Evolutionary conservation across 192 early-diverging fungal species (phyloP).

Genomic region (Mortierella antarctica): DNA sequence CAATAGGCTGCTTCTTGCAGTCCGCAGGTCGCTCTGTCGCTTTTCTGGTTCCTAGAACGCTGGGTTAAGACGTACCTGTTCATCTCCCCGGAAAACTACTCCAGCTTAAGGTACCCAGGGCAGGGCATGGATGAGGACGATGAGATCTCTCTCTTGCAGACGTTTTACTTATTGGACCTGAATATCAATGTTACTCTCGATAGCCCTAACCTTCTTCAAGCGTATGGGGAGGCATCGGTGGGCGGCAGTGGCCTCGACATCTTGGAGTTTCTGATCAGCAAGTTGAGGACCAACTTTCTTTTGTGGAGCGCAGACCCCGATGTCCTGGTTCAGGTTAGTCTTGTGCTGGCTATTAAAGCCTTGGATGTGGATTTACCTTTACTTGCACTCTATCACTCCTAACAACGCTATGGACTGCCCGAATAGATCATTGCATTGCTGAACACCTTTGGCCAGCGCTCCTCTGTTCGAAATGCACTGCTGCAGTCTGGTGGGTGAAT

Average conservation of each 20-base stretch:
- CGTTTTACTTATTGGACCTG: background rate
- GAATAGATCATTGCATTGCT: conserved; percentile 56
- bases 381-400: too few relatives aligned
- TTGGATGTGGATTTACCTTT: background rate
- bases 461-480: conserved; percentile 56
- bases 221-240: conserved; percentile 63
- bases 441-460: conserved; percentile 56
- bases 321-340: conserved; percentile 66
- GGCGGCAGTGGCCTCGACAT: conserved; percentile 66
- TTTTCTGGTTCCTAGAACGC: conserved; percentile 80
- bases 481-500: conserved; percentile 58
- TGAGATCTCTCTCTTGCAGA: background rate
- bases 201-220: conserved; percentile 62
- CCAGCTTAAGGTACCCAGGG: conserved; percentile 58
- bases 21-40: conserved; percentile 74
- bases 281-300: conserved; percentile 68
- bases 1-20: conserved; percentile 70
- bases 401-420: too few relatives aligned
- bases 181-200: background rate
- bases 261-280: conserved; percentile 71
- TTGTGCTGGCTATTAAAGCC: background rate
- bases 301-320: conserved; percentile 80
- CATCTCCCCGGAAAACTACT: conserved; percentile 66
- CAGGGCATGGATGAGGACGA: background rate
- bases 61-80: conserved; percentile 82